These are phyloP conservation scores for Geotrichum candidum DNA, from an alignment of 1,139 yeast genomes.

Conservation along the genomic window DNA sequence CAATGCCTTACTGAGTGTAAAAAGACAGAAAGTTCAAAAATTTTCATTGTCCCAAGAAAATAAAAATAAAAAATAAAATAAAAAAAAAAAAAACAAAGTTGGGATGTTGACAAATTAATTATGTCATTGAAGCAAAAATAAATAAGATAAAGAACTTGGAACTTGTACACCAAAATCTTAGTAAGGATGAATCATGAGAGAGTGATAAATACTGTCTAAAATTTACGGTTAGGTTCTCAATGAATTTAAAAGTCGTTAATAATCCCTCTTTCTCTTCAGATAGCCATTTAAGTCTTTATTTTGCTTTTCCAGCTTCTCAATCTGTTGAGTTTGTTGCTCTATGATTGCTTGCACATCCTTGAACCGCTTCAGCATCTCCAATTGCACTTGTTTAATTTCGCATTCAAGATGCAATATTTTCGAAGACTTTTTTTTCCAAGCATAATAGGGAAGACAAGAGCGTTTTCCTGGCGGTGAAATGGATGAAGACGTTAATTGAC, in stretches of 20 bases:
- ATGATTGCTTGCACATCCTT: conserved; percentile 4
- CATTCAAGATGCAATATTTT: conserved; percentile 10
- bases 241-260: neutral
- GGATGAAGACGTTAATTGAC: neutral
- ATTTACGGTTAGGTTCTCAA: neutral
- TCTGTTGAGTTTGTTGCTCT: conserved; percentile 1
- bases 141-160: neutral
- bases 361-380: conserved; percentile 4
- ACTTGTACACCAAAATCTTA: neutral
- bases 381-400: conserved; percentile 9
- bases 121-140: neutral
- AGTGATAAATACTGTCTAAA: neutral
- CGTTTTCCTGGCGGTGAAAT: neutral
- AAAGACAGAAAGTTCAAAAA: neutral
- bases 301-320: conserved; percentile 4
- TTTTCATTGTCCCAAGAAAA: conserved; percentile 1
- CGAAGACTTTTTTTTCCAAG: neutral
- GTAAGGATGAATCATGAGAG: neutral
- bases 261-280: neutral
- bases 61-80: neutral
- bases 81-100: neutral
- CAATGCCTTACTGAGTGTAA: neutral
- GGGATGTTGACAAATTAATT: conserved; percentile 4
- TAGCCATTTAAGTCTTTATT: neutral
- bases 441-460: neutral